phyloP scores from a whole-genome alignment of 208 protist species.

The Trypanosomatidae sp. region DNA sequence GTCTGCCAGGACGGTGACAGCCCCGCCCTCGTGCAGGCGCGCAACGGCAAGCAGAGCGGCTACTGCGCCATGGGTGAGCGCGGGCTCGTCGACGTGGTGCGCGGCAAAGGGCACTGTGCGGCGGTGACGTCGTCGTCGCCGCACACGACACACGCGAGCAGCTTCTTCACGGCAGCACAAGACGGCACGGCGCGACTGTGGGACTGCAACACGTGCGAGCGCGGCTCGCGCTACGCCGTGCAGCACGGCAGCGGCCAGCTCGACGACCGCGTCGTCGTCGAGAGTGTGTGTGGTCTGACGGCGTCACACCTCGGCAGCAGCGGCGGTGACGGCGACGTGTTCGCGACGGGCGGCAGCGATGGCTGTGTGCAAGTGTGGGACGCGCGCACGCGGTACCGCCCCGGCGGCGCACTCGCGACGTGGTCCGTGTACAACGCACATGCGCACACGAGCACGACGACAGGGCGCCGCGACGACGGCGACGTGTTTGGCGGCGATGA shows the following conservation, averaged over 20 bases:
- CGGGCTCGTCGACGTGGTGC: constrained; percentile 47
- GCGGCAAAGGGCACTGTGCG: constrained; percentile 56
- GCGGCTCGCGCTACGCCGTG: constrained; percentile 32
- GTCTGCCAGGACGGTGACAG: constrained; percentile 70
- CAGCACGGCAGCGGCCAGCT: constrained; percentile 68
- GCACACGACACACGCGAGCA: constrained; percentile 12
- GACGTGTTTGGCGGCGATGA: no score
- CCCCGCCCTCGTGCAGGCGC: constrained; percentile 30
- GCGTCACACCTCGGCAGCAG: background rate
- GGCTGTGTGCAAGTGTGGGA: constrained; percentile 71
- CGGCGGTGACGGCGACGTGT: constrained; percentile 17
- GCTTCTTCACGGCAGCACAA: constrained; percentile 47
- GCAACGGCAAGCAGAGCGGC: constrained; percentile 35
- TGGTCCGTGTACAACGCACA: constrained; percentile 22
- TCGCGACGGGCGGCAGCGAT: constrained; percentile 53
- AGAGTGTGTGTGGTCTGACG: constrained; percentile 25
- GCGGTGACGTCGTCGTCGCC: constrained; percentile 43
- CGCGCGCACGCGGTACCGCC: constrained; percentile 46
- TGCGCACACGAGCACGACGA: no score
- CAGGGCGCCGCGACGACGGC: no score
- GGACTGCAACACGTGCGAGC: constrained; percentile 23
- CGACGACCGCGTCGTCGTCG: constrained; percentile 51
- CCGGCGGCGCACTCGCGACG: constrained; percentile 20
- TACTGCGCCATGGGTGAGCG: constrained; percentile 67
- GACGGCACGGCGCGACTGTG: constrained; percentile 68